phyloP scores from a whole-genome alignment of 345 rosid genomes.

The Lepidium didymum region DNA sequence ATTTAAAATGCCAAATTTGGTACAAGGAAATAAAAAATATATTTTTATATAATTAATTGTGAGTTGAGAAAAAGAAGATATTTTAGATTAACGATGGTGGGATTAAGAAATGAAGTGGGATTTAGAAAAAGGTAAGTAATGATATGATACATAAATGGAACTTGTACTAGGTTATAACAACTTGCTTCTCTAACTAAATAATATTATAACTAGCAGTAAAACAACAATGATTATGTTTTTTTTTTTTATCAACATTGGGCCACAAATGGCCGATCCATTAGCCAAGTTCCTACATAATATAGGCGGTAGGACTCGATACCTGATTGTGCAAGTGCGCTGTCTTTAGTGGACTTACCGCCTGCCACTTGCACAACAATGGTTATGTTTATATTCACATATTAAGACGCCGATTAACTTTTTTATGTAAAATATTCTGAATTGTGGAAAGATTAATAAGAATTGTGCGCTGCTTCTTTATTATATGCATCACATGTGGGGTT shows the following conservation, averaged over 20 bases:
- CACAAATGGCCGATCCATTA: too few species aligned
- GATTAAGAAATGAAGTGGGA: constrained; percentile 1
- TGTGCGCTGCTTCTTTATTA: constrained; percentile 14
- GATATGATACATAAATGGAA: constrained; percentile 16
- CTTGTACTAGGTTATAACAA: constrained; percentile 27
- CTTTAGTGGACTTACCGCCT: too few species aligned
- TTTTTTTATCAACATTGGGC: too few species aligned
- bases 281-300: too few species aligned
- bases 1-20: neutral
- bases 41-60: neutral
- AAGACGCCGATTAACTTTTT: constrained; percentile 9
- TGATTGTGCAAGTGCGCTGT: too few species aligned
- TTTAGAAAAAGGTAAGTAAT: neutral
- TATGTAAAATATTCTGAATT: neutral
- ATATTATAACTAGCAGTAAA: neutral
- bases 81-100: constrained; percentile 6
- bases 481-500: neutral
- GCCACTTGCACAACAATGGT: too few species aligned
- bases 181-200: neutral
- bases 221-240: too few species aligned
- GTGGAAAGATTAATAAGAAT: neutral
- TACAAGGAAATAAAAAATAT: neutral
- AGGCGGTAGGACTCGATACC: too few species aligned
- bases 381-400: too few species aligned
- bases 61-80: neutral